Evolutionary conservation across 139 green algal genomes (phyloP).

Genomic region (Picochlorum sp.): DNA sequence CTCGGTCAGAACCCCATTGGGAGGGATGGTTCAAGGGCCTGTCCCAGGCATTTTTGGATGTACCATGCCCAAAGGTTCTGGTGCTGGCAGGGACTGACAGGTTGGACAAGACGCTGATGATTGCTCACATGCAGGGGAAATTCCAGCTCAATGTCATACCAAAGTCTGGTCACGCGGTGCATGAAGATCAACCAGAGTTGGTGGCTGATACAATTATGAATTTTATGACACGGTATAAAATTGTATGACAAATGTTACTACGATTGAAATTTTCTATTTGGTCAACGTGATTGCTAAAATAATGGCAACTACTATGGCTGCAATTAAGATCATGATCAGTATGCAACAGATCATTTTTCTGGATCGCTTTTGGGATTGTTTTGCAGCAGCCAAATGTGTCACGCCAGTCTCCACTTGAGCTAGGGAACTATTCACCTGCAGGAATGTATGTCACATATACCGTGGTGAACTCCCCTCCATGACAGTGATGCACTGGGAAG

Average conservation of each 20-base stretch:
- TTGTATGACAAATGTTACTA: slow-evolving; percentile 10
- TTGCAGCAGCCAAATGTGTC: slow-evolving; percentile 63
- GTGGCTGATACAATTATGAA: slow-evolving; percentile 49
- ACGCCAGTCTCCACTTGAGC: slow-evolving; percentile 77
- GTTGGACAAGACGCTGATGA: slow-evolving; percentile 77
- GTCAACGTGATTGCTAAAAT: slow-evolving; percentile 38
- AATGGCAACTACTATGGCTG: slow-evolving; percentile 56
- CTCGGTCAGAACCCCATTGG: slow-evolving; percentile 60
- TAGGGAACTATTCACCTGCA: slow-evolving; percentile 52
- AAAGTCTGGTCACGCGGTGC: slow-evolving; percentile 80
- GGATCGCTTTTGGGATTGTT: slow-evolving; percentile 79
- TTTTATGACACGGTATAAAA: slow-evolving; percentile 68
- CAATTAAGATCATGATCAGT: slow-evolving; percentile 71
- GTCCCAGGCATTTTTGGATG: slow-evolving; percentile 63
- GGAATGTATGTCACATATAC: slow-evolving; percentile 30
- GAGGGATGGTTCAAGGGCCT: slow-evolving; percentile 82
- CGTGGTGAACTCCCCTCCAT: not conserved
- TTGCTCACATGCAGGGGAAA: slow-evolving; percentile 94
- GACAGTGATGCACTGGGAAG: slow-evolving; percentile 20
- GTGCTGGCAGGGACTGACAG: slow-evolving; percentile 87
- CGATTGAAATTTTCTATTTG: not conserved
- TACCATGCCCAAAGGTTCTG: slow-evolving; percentile 66
- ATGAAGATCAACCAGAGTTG: slow-evolving; percentile 76
- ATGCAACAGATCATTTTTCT: slow-evolving; percentile 85
- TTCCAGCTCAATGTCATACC: slow-evolving; percentile 88